These are phyloP conservation scores for Pichia pseudocactophila DNA, from an alignment of 805 yeast genomes.

Conservation along the genomic window DNA sequence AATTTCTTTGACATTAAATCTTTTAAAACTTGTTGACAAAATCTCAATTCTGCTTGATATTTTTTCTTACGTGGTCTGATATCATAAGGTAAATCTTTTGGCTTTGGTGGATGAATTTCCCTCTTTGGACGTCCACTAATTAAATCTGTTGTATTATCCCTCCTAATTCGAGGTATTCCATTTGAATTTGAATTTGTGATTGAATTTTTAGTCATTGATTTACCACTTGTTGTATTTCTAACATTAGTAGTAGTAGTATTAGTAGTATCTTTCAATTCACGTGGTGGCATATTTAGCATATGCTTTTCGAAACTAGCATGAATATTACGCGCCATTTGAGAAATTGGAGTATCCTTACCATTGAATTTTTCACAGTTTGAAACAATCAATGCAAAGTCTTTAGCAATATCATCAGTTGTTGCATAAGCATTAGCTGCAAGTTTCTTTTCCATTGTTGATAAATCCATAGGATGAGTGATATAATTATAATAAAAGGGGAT, in stretches of 20 bases:
- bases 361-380: slow-evolving; percentile 75
- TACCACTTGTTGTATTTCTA: slow-evolving; percentile 2
- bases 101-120: slow-evolving; percentile 92
- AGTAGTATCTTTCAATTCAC: slow-evolving; percentile 22
- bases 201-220: slow-evolving; percentile 24
- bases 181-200: too few relatives aligned
- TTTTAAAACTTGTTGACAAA: slow-evolving; percentile 71
- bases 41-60: slow-evolving; percentile 80
- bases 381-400: slow-evolving; percentile 80
- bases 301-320: slow-evolving; percentile 92
- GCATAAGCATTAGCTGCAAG: slow-evolving; percentile 62
- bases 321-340: slow-evolving; percentile 85
- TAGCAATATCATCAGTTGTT: slow-evolving; percentile 55
- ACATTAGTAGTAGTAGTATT: slow-evolving; percentile 19
- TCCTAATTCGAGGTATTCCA: slow-evolving; percentile 57
- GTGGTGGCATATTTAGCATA: slow-evolving; percentile 82
- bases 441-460: slow-evolving; percentile 83
- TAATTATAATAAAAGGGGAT: slow-evolving; percentile 85
- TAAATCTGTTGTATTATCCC: slow-evolving; percentile 46
- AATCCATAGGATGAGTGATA: slow-evolving; percentile 85
- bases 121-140: slow-evolving; percentile 83
- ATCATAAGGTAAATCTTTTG: slow-evolving; percentile 88
- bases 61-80: slow-evolving; percentile 87
- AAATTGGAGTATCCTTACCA: slow-evolving; percentile 73
- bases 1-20: slow-evolving; percentile 80